Evolutionary conservation across 768 basidiomycete species (phyloP).

Genomic region (Collybiopsis luxurians): DNA sequence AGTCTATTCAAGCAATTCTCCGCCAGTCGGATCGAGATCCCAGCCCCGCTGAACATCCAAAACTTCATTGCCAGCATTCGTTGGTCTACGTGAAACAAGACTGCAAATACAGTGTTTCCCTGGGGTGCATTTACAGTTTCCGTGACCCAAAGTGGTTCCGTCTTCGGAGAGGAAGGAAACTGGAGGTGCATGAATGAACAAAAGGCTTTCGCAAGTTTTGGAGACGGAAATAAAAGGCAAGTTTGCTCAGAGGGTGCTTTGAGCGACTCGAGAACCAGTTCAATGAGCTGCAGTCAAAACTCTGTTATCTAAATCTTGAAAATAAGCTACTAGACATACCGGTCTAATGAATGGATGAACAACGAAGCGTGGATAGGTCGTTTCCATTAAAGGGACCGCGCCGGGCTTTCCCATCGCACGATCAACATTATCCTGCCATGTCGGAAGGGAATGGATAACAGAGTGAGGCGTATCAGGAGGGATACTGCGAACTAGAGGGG

Average conservation of each 20-base stretch:
- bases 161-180: neutral
- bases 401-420: conserved; percentile 89
- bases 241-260: neutral
- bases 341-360: conserved; percentile 83
- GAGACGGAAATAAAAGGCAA: neutral
- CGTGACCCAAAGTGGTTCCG: conserved; percentile 70
- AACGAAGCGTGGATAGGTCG: conserved; percentile 94
- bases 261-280: neutral
- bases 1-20: conserved; percentile 77
- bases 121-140: conserved; percentile 71
- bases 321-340: conserved; percentile 43
- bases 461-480: conserved; percentile 83
- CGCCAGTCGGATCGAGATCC: conserved; percentile 85
- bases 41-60: conserved; percentile 94
- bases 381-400: conserved; percentile 74
- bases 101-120: conserved; percentile 63
- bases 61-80: conserved; percentile 73
- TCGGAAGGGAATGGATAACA: conserved; percentile 90
- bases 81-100: conserved; percentile 59
- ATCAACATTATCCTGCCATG: conserved; percentile 86
- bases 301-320: neutral
- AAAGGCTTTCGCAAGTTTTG: conserved; percentile 74
- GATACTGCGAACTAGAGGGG: conserved; percentile 45
- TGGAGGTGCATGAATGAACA: conserved; percentile 1
- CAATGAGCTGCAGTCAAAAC: neutral